Percentiles rank a stretch among this genome's conserved stretches.
These are phyloP conservation scores for Sporothrix globosa DNA, from an alignment of 2,329 filamentous ascomycete species.

Conservation along the genomic window DNA sequence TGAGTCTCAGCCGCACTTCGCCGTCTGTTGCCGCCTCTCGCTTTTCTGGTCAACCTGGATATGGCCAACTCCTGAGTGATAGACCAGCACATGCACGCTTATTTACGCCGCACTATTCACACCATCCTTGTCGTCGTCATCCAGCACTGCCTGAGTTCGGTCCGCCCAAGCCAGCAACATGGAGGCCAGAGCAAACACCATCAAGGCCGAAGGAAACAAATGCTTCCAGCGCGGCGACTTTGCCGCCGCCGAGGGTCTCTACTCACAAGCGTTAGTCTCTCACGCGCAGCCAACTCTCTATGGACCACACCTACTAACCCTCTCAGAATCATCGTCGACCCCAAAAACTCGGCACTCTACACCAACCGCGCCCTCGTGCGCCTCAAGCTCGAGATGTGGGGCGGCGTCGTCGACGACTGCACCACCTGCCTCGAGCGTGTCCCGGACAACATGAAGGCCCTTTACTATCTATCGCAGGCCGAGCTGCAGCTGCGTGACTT, in stretches of 20 bases:
- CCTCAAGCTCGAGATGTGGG: slow-evolving; percentile 72
- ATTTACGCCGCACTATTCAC: neutral
- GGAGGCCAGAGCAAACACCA: slow-evolving; percentile 45
- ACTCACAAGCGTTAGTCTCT: slow-evolving; percentile 67
- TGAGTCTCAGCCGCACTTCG: neutral
- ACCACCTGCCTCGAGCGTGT: slow-evolving; percentile 71
- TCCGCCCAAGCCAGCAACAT: slow-evolving; percentile 20
- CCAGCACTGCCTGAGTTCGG: neutral
- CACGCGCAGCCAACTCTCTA: neutral
- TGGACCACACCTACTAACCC: neutral
- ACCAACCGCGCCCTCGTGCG: slow-evolving; percentile 88
- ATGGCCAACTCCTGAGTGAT: neutral
- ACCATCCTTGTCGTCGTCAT: neutral
- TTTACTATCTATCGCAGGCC: slow-evolving; percentile 81
- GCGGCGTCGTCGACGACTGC: slow-evolving; percentile 77
- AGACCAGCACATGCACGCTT: neutral
- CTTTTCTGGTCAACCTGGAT: neutral
- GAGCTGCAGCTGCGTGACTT: slow-evolving; percentile 73
- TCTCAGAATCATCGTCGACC: slow-evolving; percentile 73
- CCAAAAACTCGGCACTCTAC: slow-evolving; percentile 76
- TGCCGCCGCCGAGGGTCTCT: slow-evolving; percentile 66
- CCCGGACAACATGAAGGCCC: slow-evolving; percentile 73
- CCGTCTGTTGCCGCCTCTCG: neutral
- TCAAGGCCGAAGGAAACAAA: slow-evolving; percentile 65
- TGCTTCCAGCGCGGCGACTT: slow-evolving; percentile 69